Evolutionary conservation across 257 asterid species (phyloP).

Genomic region (Primulina huaijiensis): DNA sequence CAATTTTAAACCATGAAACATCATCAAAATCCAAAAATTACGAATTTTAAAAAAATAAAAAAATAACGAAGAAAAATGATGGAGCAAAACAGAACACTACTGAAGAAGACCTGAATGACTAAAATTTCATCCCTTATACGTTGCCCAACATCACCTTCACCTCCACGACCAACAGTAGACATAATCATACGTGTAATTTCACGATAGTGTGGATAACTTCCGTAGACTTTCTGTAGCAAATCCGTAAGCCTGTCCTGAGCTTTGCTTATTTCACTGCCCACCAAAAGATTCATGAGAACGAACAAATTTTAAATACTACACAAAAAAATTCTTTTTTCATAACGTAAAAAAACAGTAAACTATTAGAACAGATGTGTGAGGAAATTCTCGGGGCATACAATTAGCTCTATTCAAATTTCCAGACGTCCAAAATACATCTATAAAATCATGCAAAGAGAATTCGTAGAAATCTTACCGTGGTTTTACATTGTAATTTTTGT

Average conservation of each 20-base stretch:
- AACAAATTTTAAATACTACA: not conserved
- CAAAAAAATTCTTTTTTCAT: slow-evolving; percentile 19
- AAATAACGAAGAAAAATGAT: slow-evolving; percentile 6
- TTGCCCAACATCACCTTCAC: slow-evolving; percentile 99
- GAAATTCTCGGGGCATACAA: slow-evolving; percentile 4
- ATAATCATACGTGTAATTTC: slow-evolving; percentile 81
- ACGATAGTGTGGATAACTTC: slow-evolving; percentile 59
- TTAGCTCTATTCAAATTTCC: slow-evolving; percentile 3
- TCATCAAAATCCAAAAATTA: slow-evolving; percentile 8
- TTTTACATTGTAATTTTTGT: slow-evolving; percentile 95
- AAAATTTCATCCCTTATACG: slow-evolving; percentile 96
- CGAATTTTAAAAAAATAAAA: not conserved
- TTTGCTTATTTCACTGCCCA: slow-evolving; percentile 85
- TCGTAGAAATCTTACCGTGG: slow-evolving; percentile 67
- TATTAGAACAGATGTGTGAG: slow-evolving; percentile 6
- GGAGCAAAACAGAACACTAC: slow-evolving; percentile 4
- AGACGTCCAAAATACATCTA: slow-evolving; percentile 10
- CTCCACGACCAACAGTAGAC: slow-evolving; percentile 99
- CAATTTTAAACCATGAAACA: slow-evolving; percentile 20
- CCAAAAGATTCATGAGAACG: slow-evolving; percentile 23
- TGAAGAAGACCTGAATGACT: slow-evolving; percentile 73
- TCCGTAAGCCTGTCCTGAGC: slow-evolving; percentile 98
- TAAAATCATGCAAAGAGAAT: slow-evolving; percentile 12
- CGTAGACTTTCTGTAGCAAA: slow-evolving; percentile 64
- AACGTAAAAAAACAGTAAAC: slow-evolving; percentile 12